A percentile compares a stretch with the other conserved stretches of the same genome.
Evolutionary conservation across 805 yeast species (phyloP).

Genomic region (Candida ulmi): DNA sequence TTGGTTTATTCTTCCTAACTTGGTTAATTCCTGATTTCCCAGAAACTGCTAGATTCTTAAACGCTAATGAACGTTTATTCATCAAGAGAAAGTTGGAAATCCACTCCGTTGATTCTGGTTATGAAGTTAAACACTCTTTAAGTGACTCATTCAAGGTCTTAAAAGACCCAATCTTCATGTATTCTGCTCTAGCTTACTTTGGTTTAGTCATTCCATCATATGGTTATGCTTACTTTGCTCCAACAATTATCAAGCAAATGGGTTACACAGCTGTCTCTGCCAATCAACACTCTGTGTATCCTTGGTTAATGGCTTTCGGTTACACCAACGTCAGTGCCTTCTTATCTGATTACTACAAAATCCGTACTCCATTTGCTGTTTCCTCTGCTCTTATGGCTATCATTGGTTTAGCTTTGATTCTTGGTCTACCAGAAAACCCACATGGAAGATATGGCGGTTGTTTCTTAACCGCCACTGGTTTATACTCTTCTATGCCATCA

Average conservation of each 20-base stretch:
- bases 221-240: slow-evolving; percentile 41
- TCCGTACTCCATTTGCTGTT: slow-evolving; percentile 38
- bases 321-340: slow-evolving; percentile 56
- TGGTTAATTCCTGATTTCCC: slow-evolving; percentile 40
- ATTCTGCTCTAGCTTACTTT: slow-evolving; percentile 29
- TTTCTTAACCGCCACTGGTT: slow-evolving; percentile 33
- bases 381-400: slow-evolving; percentile 28
- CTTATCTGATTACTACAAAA: slow-evolving; percentile 48
- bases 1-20: slow-evolving; percentile 28
- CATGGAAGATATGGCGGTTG: slow-evolving; percentile 36
- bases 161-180: slow-evolving; percentile 50
- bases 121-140: slow-evolving; percentile 27
- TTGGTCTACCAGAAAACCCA: slow-evolving; percentile 31
- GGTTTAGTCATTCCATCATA: slow-evolving; percentile 35
- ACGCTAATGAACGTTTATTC: slow-evolving; percentile 32
- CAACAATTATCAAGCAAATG: slow-evolving; percentile 33
- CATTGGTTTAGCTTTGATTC: slow-evolving; percentile 29
- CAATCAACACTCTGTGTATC: slow-evolving; percentile 78
- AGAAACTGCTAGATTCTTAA: slow-evolving; percentile 35
- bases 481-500: slow-evolving; percentile 31
- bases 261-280: slow-evolving; percentile 64
- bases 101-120: slow-evolving; percentile 32
- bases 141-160: slow-evolving; percentile 37
- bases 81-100: slow-evolving; percentile 32
- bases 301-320: slow-evolving; percentile 77